Evolutionary conservation across 2,329 filamentous ascomycete genomes (phyloP), one percentile per base, ranked within the genome.

Genomic region (Scytalidium sp.): DNA sequence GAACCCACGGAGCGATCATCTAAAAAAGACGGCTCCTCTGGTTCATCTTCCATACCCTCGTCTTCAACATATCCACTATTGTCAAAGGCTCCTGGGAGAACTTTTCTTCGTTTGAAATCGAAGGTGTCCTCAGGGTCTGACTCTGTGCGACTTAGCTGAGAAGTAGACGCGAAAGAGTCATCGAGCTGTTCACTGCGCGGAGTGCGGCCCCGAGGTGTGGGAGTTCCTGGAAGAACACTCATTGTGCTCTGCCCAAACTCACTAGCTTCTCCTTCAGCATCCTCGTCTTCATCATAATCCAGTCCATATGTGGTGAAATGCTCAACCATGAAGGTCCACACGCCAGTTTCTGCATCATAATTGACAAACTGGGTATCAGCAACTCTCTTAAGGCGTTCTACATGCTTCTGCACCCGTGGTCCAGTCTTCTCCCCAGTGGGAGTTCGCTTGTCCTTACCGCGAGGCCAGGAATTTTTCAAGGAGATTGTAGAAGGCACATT

Each of bases 281-380:
- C 86, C 41, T 91, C 88, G 39, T 88, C 78, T 23, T 78, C 73
- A 23, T 55, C 54, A 15, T 89, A 90, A 56, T 93, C 87, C 47
- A 97, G 78, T 39, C 88, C 92, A 64, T 99, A 99, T 1, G 91
- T 96, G 1, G 93, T 97, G 68, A 95, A 99, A 68, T 99, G 94
- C 62, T 93, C 85, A n/a, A 99, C 94, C 9, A 77, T 84, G 73
- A 99, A 99, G 13, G 82, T 81, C 95, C 95, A 99, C 43, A 88
- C 80, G 46, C 93, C 94, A 46, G 84, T 91, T 1, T 89, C 78
- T 50, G 78, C 75, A 56, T 95, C 81, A 67, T 97, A 99, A 60
- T 79, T 78, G 60, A 92, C 76, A 61, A 96, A 97, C 3, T 83
- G 83, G 0, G 94, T 97, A 65, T 90, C 86, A 8, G 75, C 73